Conservation (phyloP, 1,139 yeast species). For the Zygoascus hellenicus region DNA sequence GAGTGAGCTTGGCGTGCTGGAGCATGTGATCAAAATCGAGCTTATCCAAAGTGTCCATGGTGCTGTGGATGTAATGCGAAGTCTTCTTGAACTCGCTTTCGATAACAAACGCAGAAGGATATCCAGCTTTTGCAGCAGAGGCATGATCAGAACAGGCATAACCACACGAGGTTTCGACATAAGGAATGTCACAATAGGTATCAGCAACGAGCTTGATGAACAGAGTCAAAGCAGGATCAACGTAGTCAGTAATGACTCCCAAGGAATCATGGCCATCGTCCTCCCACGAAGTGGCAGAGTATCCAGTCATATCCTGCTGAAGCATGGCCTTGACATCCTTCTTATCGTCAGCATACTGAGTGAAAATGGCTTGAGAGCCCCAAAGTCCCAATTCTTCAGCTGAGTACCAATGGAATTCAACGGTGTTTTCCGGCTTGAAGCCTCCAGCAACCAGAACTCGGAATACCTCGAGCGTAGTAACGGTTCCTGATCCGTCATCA, state of each 20-base stretch:
- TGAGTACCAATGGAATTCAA: constrained; percentile 90
- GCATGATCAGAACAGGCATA: constrained; percentile 94
- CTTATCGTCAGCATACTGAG: constrained; percentile 43
- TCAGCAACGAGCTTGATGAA: constrained; percentile 59
- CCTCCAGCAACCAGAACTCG: constrained; percentile 49
- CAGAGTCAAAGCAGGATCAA: constrained; percentile 51
- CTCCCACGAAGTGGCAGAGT: constrained; percentile 49
- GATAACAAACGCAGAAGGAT: constrained; percentile 74
- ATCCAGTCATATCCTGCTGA: constrained; percentile 97
- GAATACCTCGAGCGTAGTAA: constrained; percentile 70
- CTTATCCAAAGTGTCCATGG: constrained; percentile 74
- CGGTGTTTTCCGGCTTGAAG: constrained; percentile 58
- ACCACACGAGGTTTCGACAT: constrained; percentile 74
- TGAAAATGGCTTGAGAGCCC: constrained; percentile 78
- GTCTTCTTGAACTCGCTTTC: constrained; percentile 64
- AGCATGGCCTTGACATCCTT: constrained; percentile 71
- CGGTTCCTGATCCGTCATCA: constrained; percentile 89
- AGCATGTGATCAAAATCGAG: constrained; percentile 70
- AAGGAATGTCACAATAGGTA: constrained; percentile 60
- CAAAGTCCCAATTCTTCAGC: constrained; percentile 93
- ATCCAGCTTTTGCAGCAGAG: constrained; percentile 76
- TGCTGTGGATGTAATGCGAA: constrained; percentile 68
- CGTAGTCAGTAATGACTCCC: constrained; percentile 76
- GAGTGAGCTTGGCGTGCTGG: constrained; percentile 70
- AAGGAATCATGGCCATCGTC: constrained; percentile 62